Evolutionary conservation across 2,329 filamentous ascomycete genomes (phyloP).

Genomic region (Rhinocladiella similis): DNA sequence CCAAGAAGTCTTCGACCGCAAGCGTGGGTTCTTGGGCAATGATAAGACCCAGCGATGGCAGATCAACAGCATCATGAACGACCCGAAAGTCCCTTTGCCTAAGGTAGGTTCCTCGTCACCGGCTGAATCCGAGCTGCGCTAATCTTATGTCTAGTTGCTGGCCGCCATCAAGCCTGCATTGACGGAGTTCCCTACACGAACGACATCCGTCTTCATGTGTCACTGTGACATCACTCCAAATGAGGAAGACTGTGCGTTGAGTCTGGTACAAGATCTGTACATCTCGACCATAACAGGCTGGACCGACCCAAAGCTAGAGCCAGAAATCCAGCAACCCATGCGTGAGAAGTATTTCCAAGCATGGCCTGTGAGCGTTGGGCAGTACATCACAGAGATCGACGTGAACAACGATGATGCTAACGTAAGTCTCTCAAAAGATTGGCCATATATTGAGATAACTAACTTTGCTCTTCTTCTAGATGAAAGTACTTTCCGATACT

Average conservation of each 20-base stretch:
- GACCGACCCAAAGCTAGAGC: constrained; percentile 6
- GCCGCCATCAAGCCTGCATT: not conserved
- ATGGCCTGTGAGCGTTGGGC: not conserved
- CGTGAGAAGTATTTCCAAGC: constrained; percentile 1
- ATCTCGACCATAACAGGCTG: constrained; percentile 6
- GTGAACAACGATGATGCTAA: constrained; percentile 8
- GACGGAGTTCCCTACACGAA: constrained; percentile 3
- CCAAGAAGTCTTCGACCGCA: too few species aligned
- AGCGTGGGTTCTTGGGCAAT: constrained; percentile 4
- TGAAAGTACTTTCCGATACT: constrained; percentile 2
- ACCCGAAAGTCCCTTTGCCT: not conserved
- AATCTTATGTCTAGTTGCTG: not conserved
- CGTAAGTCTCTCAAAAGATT: not conserved
- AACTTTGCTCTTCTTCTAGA: not conserved
- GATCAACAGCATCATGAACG: constrained; percentile 1
- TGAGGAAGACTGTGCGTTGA: constrained; percentile 1
- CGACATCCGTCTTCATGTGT: constrained; percentile 4
- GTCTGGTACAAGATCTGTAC: constrained; percentile 1
- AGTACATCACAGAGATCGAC: constrained; percentile 4
- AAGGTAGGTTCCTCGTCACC: not conserved
- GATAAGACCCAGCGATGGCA: constrained; percentile 1
- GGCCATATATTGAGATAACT: not conserved
- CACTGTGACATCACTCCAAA: constrained; percentile 1
- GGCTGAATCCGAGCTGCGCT: not conserved
- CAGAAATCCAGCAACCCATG: constrained; percentile 3